Percentiles rank a stretch among this genome's conserved stretches.
Conservation (phyloP, 1,284 basidiomycete genomes). For the Meripilus lineatus region DNA sequence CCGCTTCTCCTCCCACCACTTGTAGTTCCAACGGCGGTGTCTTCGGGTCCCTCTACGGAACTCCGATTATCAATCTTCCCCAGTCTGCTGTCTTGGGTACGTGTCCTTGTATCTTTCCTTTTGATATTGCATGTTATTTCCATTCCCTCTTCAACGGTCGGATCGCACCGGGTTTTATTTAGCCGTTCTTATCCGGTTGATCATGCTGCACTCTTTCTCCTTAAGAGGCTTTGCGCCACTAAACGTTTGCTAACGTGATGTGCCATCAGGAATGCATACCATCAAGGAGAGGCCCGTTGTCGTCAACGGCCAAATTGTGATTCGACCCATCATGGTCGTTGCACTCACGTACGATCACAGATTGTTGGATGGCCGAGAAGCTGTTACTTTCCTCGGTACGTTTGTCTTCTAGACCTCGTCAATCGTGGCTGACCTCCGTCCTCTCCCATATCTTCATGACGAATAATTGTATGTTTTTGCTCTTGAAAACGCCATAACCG, state of each 20-base stretch:
- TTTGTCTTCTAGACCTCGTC: slow-evolving; percentile 14
- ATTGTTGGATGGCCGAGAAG: slow-evolving; percentile 93
- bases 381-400: slow-evolving; percentile 95
- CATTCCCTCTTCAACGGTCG: not conserved
- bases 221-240: not conserved
- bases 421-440: slow-evolving; percentile 4
- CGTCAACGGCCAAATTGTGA: slow-evolving; percentile 90
- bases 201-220: not conserved
- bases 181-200: too few species aligned
- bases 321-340: slow-evolving; percentile 95
- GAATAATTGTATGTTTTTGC: too few species aligned
- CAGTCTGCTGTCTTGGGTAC: slow-evolving; percentile 88
- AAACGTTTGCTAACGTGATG: not conserved
- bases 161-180: not conserved
- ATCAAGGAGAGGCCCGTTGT: slow-evolving; percentile 96
- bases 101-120: slow-evolving; percentile 21
- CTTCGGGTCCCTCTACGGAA: slow-evolving; percentile 95
- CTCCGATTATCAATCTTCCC: slow-evolving; percentile 96
- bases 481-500: slow-evolving; percentile 8
- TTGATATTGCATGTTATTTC: not conserved
- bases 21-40: slow-evolving; percentile 95
- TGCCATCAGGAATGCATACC: slow-evolving; percentile 78
- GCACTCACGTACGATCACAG: slow-evolving; percentile 97
- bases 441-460: not conserved
- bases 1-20: slow-evolving; percentile 3